These are phyloP conservation scores for Globisporangium uncinulatum DNA, from an alignment of 352 stramenopile species.

Conservation along the genomic window DNA sequence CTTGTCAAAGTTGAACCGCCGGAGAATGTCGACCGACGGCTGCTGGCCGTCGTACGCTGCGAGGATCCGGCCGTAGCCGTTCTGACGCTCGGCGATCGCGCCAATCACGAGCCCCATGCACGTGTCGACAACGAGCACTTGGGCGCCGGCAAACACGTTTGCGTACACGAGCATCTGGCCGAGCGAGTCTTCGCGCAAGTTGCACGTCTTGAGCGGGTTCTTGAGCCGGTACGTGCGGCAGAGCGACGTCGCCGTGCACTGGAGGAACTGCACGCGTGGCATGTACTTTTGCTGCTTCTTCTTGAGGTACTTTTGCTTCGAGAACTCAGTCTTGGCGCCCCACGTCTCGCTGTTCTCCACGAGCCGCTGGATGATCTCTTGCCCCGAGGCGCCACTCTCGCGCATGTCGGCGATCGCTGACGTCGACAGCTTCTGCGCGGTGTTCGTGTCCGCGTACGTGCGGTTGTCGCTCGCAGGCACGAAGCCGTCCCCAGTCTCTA, in stretches of 20 bases:
- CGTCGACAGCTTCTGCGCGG: slow-evolving; percentile 71
- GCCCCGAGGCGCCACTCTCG: slow-evolving; percentile 59
- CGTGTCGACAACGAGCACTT: slow-evolving; percentile 91
- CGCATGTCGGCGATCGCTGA: slow-evolving; percentile 62
- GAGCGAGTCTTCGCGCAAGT: slow-evolving; percentile 90
- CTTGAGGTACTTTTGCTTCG: slow-evolving; percentile 96
- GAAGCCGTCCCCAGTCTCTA: slow-evolving; percentile 78
- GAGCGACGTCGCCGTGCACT: slow-evolving; percentile 87
- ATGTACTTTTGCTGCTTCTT: slow-evolving; percentile 95
- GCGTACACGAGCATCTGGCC: slow-evolving; percentile 91
- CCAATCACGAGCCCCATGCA: slow-evolving; percentile 91
- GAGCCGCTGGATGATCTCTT: slow-evolving; percentile 90
- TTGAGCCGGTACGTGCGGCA: slow-evolving; percentile 88
- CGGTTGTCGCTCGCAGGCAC: slow-evolving; percentile 74
- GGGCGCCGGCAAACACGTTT: slow-evolving; percentile 87
- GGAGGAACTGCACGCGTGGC: slow-evolving; percentile 75
- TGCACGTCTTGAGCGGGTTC: slow-evolving; percentile 88
- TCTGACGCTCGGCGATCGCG: slow-evolving; percentile 81
- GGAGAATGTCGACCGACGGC: slow-evolving; percentile 63
- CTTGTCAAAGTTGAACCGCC: slow-evolving; percentile 86
- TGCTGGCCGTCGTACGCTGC: slow-evolving; percentile 74
- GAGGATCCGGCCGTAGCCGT: slow-evolving; percentile 63
- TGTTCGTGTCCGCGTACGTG: slow-evolving; percentile 83
- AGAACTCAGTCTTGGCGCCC: slow-evolving; percentile 93
- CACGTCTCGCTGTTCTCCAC: slow-evolving; percentile 95